Conservation (phyloP, 2,329 filamentous ascomycete species). For the Xylaria sp. region DNA sequence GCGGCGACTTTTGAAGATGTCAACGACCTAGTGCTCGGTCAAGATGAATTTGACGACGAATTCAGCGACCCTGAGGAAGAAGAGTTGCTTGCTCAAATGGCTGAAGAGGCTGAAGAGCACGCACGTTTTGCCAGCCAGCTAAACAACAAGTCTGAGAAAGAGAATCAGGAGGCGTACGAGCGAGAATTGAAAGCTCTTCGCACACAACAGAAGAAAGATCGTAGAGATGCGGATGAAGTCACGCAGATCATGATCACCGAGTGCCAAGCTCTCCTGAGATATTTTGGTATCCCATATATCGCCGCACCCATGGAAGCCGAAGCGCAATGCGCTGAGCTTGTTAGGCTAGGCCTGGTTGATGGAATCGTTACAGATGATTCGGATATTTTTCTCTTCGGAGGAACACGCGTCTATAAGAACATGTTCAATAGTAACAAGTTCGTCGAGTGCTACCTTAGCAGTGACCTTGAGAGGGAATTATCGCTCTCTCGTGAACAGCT, state of each 20-base stretch:
- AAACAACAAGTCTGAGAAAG: slow-evolving; percentile 76
- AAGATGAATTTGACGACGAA: slow-evolving; percentile 71
- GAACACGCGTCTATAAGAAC: slow-evolving; percentile 97
- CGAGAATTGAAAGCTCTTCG: slow-evolving; percentile 86
- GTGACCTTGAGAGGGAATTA: slow-evolving; percentile 88
- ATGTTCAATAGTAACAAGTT: slow-evolving; percentile 99
- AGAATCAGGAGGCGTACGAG: slow-evolving; percentile 85
- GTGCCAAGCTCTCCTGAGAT: slow-evolving; percentile 87
- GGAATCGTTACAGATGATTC: slow-evolving; percentile 98
- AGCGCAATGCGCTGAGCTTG: slow-evolving; percentile 94
- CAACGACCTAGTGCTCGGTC: slow-evolving; percentile 59
- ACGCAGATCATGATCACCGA: slow-evolving; percentile 96
- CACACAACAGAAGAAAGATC: slow-evolving; percentile 95
- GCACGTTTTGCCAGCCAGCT: slow-evolving; percentile 90
- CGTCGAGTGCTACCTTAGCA: slow-evolving; percentile 91
- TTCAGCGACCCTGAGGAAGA: slow-evolving; percentile 92
- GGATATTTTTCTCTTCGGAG: slow-evolving; percentile 96
- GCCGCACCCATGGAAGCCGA: slow-evolving; percentile 99
- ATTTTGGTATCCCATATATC: slow-evolving; percentile 96
- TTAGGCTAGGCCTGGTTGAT: slow-evolving; percentile 87
- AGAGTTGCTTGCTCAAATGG: slow-evolving; percentile 86
- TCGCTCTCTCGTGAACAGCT: slow-evolving; percentile 87
- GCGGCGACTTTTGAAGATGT: slow-evolving; percentile 28
- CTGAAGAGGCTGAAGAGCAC: slow-evolving; percentile 91
- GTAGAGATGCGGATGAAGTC: slow-evolving; percentile 95